A percentile compares a stretch with the other conserved stretches of the same genome.
Evolutionary conservation across 495 filamentous ascomycete genomes (phyloP).

Genomic region (Mytilinidion resinicola): DNA sequence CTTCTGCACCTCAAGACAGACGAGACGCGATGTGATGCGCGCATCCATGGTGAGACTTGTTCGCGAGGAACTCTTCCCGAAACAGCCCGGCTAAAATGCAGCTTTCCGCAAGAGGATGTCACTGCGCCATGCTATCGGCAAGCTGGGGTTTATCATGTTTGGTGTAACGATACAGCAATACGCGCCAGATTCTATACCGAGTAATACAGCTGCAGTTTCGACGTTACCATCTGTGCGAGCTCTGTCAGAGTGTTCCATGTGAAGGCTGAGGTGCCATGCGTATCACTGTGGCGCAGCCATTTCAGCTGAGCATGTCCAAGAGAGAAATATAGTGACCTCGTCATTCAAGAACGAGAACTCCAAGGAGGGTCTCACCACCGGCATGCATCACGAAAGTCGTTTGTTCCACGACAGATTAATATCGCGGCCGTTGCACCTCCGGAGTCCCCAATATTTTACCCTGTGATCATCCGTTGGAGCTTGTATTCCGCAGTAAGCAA

Average conservation of each 20-base stretch:
- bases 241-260: neutral
- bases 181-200: too few relatives aligned
- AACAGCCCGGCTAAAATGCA: neutral
- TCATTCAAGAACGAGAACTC: too few relatives aligned
- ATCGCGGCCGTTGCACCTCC: neutral
- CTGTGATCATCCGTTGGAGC: constrained; percentile 2
- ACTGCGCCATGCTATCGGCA: too few relatives aligned
- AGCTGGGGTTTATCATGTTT: too few relatives aligned
- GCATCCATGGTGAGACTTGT: neutral
- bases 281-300: neutral
- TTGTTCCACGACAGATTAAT: neutral
- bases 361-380: neutral
- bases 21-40: neutral
- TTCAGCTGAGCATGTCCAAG: neutral
- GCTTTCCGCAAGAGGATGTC: too few relatives aligned
- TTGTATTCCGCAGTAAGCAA: constrained; percentile 6
- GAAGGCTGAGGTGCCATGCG: neutral
- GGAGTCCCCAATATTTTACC: neutral
- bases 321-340: too few relatives aligned
- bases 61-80: neutral
- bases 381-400: neutral
- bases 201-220: neutral
- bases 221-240: neutral
- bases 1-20: constrained; percentile 9
- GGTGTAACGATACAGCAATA: too few relatives aligned